Evolutionary conservation across 768 basidiomycete genomes (phyloP).

Genomic region (Lactarius trivialis): DNA sequence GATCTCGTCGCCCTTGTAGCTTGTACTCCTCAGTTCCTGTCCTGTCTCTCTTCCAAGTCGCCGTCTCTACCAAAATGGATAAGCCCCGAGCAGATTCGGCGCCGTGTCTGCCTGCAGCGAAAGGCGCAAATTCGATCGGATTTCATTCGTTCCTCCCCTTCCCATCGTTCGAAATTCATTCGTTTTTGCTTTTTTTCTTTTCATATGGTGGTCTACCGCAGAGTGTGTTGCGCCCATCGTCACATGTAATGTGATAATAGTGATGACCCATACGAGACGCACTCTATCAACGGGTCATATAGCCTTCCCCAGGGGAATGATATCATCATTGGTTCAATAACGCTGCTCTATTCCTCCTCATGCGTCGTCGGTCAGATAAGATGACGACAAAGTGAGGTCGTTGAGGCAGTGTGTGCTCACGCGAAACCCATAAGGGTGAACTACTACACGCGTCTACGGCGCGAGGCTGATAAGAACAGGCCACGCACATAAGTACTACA

Average conservation of each 20-base stretch:
- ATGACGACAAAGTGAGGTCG: background rate
- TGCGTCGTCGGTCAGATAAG: background rate
- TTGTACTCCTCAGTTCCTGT: background rate
- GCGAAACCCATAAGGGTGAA: slow-evolving; percentile 14
- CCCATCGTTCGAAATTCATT: background rate
- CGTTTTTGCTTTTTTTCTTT: background rate
- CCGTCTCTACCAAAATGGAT: slow-evolving; percentile 18
- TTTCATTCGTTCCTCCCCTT: background rate
- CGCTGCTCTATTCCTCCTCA: background rate
- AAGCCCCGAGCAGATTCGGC: slow-evolving; percentile 18
- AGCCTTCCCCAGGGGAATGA: slow-evolving; percentile 10
- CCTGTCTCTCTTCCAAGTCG: slow-evolving; percentile 12
- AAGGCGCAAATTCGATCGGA: slow-evolving; percentile 14
- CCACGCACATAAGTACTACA: slow-evolving; percentile 14
- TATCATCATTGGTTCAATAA: slow-evolving; percentile 12
- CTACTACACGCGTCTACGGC: slow-evolving; percentile 10
- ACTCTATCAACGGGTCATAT: background rate
- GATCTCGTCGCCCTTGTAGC: slow-evolving; percentile 3
- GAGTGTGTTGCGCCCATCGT: background rate
- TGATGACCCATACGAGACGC: background rate
- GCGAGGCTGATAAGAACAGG: slow-evolving; percentile 14
- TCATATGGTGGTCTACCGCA: background rate
- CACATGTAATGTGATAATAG: background rate
- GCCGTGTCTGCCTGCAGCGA: background rate
- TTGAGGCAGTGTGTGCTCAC: slow-evolving; percentile 2